A percentile compares a stretch with the other conserved stretches of the same genome.
phyloP scores from a whole-genome alignment of 139 green algal species.

The Coelastrella sp. region DNA sequence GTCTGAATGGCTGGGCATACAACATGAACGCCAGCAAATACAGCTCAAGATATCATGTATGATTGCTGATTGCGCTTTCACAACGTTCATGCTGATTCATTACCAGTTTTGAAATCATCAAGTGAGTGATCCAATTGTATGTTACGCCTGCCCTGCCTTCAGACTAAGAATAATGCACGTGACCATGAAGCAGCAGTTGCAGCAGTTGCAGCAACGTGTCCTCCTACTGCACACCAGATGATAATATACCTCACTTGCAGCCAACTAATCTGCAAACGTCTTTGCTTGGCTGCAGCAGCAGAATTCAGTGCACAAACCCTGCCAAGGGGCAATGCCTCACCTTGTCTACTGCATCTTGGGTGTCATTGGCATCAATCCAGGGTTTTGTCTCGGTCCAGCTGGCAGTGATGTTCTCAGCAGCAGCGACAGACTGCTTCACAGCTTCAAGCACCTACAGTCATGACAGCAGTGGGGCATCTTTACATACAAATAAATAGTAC shows the following conservation, averaged over 20 bases:
- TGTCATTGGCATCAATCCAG: conserved; percentile 85
- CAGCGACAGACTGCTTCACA: conserved; percentile 20
- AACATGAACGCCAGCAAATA: too few relatives aligned
- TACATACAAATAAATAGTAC: too few relatives aligned
- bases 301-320: not conserved
- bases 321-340: conserved; percentile 46
- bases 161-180: too few relatives aligned
- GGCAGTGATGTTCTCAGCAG: conserved; percentile 60
- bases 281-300: too few relatives aligned
- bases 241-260: not conserved
- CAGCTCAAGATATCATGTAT: too few relatives aligned
- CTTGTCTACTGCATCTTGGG: conserved; percentile 62
- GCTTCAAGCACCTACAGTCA: conserved; percentile 2
- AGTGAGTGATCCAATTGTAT: too few relatives aligned
- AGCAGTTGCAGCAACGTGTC: not conserved
- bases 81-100: too few relatives aligned
- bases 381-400: conserved; percentile 84
- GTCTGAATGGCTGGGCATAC: too few relatives aligned
- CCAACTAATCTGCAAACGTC: not conserved
- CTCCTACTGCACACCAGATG: too few relatives aligned
- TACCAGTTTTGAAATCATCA: too few relatives aligned
- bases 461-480: not conserved
- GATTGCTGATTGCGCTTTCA: too few relatives aligned
- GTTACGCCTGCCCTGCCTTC: too few relatives aligned
- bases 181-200: not conserved